phyloP scores from a whole-genome alignment of 208 protist genomes.

The Chromosphaera perkinsii region DNA sequence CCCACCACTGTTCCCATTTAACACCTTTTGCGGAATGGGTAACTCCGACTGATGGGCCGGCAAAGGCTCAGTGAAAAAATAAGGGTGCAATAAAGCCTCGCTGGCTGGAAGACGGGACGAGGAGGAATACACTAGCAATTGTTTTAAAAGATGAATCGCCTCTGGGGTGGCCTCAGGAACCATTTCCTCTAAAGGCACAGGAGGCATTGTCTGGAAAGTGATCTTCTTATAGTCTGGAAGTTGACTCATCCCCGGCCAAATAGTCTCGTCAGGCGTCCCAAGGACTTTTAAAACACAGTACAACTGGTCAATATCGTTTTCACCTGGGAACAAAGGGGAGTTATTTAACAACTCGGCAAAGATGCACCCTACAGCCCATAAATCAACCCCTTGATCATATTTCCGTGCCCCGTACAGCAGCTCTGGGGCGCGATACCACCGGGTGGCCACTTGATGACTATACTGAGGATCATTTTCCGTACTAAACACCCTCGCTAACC shows the following conservation, averaged over 20 bases:
- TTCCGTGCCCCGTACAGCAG: constrained; percentile 92
- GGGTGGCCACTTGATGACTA: constrained; percentile 77
- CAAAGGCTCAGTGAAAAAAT: neutral
- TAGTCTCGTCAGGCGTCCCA: constrained; percentile 86
- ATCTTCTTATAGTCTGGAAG: constrained; percentile 88
- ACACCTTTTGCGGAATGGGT: too few relatives aligned
- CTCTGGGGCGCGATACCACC: constrained; percentile 99
- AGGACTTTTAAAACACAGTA: constrained; percentile 95
- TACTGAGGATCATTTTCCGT: neutral
- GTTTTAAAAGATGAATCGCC: neutral
- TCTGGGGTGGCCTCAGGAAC: neutral
- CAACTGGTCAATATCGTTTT: constrained; percentile 87
- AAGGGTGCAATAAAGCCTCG: neutral
- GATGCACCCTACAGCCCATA: constrained; percentile 92
- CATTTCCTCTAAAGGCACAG: constrained; percentile 4
- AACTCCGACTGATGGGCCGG: neutral
- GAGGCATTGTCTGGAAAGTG: constrained; percentile 63
- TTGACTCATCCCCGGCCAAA: constrained; percentile 86
- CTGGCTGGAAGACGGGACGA: neutral
- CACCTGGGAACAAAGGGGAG: constrained; percentile 87
- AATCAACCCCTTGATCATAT: constrained; percentile 95
- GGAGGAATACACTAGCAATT: neutral
- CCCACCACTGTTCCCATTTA: too few relatives aligned
- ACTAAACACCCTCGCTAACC: constrained; percentile 86
- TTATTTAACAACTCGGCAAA: constrained; percentile 47